These are phyloP conservation scores for Setaria viridis DNA, from an alignment of 202 grass and related monocot genomes.

Conservation along the genomic window DNA sequence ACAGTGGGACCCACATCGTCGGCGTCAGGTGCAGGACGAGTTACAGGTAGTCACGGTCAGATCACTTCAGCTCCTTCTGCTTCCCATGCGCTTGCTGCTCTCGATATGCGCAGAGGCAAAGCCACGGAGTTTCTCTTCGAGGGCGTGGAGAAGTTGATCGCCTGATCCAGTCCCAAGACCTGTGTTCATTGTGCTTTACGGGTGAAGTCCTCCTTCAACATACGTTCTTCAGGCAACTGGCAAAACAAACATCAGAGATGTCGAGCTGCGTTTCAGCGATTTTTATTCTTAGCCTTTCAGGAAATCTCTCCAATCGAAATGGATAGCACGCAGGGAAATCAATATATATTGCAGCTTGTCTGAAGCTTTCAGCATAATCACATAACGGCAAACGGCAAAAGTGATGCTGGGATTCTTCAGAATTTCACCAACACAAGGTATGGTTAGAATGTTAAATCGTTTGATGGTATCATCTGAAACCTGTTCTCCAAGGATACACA, in stretches of 20 bases:
- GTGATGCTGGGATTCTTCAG: not conserved
- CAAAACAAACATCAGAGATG: not conserved
- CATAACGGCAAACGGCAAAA: not conserved
- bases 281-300: not conserved
- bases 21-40: too few species aligned
- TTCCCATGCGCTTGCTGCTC: not conserved
- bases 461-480: not conserved
- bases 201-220: too few species aligned
- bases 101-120: not conserved
- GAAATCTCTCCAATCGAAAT: not conserved
- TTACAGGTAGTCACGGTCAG: not conserved
- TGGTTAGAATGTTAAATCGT: conserved; percentile 2
- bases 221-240: too few species aligned
- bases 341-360: not conserved
- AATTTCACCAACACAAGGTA: not conserved
- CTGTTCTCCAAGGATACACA: not conserved
- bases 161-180: too few species aligned
- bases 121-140: not conserved
- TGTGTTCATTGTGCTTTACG: too few species aligned
- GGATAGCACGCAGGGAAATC: not conserved
- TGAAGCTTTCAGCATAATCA: not conserved
- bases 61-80: not conserved
- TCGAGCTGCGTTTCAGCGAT: not conserved
- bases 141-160: not conserved
- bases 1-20: too few species aligned